phyloP scores from a whole-genome alignment of 345 rosid species.

The Syzygium jambos region DNA sequence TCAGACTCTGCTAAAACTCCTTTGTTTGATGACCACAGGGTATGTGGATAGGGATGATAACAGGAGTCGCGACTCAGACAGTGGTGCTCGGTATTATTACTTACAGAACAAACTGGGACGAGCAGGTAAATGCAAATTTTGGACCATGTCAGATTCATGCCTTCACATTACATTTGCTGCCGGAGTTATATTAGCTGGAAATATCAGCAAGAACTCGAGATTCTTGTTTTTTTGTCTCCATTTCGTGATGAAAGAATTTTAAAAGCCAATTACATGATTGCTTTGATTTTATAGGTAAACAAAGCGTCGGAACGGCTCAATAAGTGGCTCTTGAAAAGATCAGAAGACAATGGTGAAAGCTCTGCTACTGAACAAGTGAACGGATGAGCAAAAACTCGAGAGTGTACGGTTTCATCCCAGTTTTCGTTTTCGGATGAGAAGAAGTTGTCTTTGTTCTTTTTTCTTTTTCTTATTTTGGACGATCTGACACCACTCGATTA shows the following conservation, averaged over 20 bases:
- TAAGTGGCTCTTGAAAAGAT: background rate
- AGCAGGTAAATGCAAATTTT: constrained; percentile 11
- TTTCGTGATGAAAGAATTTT: background rate
- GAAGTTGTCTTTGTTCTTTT: background rate
- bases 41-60: constrained; percentile 39
- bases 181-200: background rate
- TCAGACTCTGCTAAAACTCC: background rate
- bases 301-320: constrained; percentile 16
- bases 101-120: constrained; percentile 35
- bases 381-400: background rate
- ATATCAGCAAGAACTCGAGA: background rate
- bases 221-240: background rate
- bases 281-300: constrained; percentile 3
- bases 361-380: background rate
- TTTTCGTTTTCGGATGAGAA: background rate
- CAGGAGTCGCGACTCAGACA: constrained; percentile 12
- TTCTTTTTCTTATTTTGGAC: background rate
- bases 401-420: background rate
- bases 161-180: background rate
- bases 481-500: background rate
- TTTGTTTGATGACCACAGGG: constrained; percentile 11
- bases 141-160: background rate
- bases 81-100: constrained; percentile 4
- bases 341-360: background rate
- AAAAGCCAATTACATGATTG: background rate